Conservation (phyloP, 163 green algal species). For the Scenedesmus sp. region DNA sequence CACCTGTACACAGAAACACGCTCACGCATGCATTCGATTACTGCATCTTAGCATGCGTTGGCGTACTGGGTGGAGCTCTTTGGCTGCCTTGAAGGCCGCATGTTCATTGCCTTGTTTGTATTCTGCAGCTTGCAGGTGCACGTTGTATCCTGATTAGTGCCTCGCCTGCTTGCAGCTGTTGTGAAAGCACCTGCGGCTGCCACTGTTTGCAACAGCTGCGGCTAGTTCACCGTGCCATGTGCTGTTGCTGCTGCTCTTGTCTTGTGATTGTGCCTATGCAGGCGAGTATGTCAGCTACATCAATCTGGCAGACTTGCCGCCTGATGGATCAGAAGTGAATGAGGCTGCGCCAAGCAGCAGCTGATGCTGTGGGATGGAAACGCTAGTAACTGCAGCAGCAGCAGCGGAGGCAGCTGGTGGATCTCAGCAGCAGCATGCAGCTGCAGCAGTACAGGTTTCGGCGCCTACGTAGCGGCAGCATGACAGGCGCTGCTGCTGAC, state of each 20-base stretch:
- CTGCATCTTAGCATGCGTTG: no score
- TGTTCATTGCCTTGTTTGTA: no score
- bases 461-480: neutral
- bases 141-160: neutral
- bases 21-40: no score
- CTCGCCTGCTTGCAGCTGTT: neutral
- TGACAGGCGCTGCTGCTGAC: neutral
- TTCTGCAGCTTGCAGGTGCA: no score
- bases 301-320: constrained; percentile 23
- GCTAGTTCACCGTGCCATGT: neutral
- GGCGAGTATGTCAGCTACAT: constrained; percentile 44
- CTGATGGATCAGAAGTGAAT: neutral
- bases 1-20: no score
- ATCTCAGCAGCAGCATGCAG: neutral
- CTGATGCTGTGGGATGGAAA: neutral
- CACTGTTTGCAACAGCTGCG: neutral
- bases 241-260: neutral
- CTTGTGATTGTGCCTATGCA: neutral
- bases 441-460: neutral
- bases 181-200: neutral
- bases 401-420: neutral
- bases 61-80: no score
- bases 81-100: no score
- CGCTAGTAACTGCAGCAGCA: neutral
- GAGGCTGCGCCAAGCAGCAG: neutral